These are phyloP conservation scores for Diaporthe vaccinii DNA, from an alignment of 2,329 filamentous ascomycete genomes.

Conservation along the genomic window DNA sequence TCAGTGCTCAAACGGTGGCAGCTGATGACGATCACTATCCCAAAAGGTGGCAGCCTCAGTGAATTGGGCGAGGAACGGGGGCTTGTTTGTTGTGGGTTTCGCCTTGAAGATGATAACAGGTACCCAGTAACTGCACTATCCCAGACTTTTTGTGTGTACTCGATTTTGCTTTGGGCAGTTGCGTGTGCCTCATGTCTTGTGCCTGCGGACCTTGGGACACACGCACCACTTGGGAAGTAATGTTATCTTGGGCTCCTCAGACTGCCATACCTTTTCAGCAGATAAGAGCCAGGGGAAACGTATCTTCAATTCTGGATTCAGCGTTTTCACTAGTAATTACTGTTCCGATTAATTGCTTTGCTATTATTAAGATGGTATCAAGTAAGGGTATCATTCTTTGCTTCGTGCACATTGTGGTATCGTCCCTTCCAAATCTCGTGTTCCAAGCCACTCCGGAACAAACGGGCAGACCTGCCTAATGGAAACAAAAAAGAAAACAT, in stretches of 20 bases:
- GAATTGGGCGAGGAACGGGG: not conserved
- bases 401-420: not conserved
- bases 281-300: not conserved
- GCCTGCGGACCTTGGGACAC: not conserved
- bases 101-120: too few species aligned
- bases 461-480: not conserved
- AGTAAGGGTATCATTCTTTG: conserved; percentile 34
- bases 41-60: not conserved
- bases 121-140: not conserved
- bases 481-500: not conserved
- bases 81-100: not conserved
- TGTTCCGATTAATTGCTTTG: not conserved
- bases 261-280: not conserved
- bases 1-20: too few species aligned
- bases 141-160: not conserved
- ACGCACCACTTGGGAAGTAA: not conserved
- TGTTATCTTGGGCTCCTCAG: not conserved
- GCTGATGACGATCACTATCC: not conserved
- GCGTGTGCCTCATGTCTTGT: not conserved
- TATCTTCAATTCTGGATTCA: not conserved
- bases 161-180: not conserved
- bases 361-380: conserved; percentile 26
- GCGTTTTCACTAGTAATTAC: not conserved
- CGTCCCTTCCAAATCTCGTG: not conserved
- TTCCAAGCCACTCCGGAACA: not conserved